phyloP scores from a whole-genome alignment of 257 asterid species.

The Ocimum tenuiflorum region DNA sequence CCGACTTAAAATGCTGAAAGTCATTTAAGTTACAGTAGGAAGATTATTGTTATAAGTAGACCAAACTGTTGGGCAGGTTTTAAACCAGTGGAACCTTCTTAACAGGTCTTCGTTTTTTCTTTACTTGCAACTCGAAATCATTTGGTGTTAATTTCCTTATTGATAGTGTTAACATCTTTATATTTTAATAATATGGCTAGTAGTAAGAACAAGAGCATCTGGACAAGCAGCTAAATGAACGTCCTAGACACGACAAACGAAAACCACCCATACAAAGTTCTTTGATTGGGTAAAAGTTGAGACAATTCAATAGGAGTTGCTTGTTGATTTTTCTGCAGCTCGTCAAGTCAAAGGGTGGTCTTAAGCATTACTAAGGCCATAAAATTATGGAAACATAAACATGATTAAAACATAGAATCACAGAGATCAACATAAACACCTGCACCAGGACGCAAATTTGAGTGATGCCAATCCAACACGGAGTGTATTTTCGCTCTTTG shows the following conservation, averaged over 20 bases:
- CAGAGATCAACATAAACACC: slow-evolving; percentile 33
- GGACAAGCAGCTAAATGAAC: neutral
- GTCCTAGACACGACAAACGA: neutral
- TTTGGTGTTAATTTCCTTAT: neutral
- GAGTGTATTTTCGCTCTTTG: slow-evolving; percentile 77
- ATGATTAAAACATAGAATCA: neutral
- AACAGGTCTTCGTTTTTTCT: neutral
- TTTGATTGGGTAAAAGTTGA: neutral
- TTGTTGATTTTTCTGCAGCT: neutral
- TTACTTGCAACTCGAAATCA: neutral
- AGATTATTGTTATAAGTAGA: neutral
- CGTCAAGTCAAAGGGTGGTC: neutral
- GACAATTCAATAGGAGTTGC: neutral
- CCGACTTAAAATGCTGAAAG: neutral
- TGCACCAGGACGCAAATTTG: slow-evolving; percentile 75
- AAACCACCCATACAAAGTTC: neutral
- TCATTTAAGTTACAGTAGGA: neutral
- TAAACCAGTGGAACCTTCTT: neutral
- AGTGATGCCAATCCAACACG: slow-evolving; percentile 90
- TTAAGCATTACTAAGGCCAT: neutral
- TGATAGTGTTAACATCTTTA: neutral
- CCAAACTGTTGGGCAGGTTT: neutral
- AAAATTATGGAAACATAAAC: neutral
- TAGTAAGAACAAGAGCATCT: neutral
- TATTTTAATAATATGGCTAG: neutral